A percentile compares a stretch with the other conserved stretches of the same genome.
These are phyloP conservation scores for Tetrapisispora phaffii DNA, from an alignment of 805 yeast genomes.

Conservation along the genomic window DNA sequence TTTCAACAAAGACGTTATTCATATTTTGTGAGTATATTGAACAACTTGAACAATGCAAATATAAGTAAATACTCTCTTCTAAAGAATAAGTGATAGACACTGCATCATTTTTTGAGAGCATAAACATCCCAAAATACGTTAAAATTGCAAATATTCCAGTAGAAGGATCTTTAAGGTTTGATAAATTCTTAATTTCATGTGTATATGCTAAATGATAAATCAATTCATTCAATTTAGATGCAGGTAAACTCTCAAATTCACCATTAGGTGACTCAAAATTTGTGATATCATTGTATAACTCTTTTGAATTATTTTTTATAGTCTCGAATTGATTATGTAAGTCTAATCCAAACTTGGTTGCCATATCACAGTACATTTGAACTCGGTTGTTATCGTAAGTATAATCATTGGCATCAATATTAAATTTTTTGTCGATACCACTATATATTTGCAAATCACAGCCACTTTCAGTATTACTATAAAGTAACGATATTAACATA, in stretches of 20 bases:
- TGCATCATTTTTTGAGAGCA: constrained; percentile 10
- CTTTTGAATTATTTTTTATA: constrained; percentile 30
- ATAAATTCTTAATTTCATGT: constrained; percentile 24
- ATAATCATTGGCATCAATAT: background rate
- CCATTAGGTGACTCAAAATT: background rate
- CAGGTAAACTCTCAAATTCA: background rate
- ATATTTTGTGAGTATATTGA: constrained; percentile 23
- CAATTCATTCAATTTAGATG: constrained; percentile 24
- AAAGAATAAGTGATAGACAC: constrained; percentile 10
- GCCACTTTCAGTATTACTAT: constrained; percentile 7
- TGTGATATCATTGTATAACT: constrained; percentile 31
- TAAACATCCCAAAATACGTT: constrained; percentile 17
- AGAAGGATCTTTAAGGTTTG: constrained; percentile 22
- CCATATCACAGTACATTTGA: constrained; percentile 36
- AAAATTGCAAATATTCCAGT: constrained; percentile 30
- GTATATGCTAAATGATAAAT: constrained; percentile 33
- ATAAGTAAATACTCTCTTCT: constrained; percentile 30
- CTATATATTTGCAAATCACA: background rate
- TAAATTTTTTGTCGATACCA: background rate
- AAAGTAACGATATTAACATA: constrained; percentile 41
- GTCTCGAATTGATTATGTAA: constrained; percentile 32
- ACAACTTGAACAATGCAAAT: constrained; percentile 36
- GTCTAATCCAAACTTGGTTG: constrained; percentile 55
- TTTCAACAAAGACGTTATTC: constrained; percentile 20
- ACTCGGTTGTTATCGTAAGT: background rate